Evolutionary conservation across 2,329 filamentous ascomycete genomes (phyloP).

Genomic region (Leptodontidium sp.): DNA sequence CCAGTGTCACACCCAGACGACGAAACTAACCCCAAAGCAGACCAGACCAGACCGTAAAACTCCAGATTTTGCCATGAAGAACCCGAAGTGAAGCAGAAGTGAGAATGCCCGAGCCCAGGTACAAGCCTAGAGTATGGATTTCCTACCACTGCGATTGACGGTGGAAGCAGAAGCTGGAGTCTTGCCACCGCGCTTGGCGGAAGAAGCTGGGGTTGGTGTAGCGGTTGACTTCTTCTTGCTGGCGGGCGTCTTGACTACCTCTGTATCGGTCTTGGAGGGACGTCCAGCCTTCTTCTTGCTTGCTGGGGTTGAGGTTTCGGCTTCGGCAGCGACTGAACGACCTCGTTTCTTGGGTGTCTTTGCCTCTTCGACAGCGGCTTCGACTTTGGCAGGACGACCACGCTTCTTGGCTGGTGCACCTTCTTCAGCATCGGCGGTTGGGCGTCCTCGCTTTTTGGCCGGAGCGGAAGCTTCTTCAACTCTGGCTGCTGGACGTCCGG

Average conservation of each 20-base stretch:
- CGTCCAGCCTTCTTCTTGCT: slow-evolving; percentile 24
- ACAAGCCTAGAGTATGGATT: neutral
- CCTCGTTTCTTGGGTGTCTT: slow-evolving; percentile 29
- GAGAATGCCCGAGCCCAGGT: neutral
- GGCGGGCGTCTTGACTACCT: slow-evolving; percentile 24
- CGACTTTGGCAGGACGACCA: slow-evolving; percentile 13
- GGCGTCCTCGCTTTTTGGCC: neutral
- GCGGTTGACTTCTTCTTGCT: slow-evolving; percentile 22
- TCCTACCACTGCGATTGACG: slow-evolving; percentile 1
- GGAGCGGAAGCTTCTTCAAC: neutral
- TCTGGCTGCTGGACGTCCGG: slow-evolving; percentile 8
- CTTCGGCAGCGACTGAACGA: slow-evolving; percentile 17
- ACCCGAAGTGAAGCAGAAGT: neutral
- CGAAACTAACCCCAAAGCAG: slow-evolving; percentile 6
- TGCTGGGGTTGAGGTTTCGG: slow-evolving; percentile 2
- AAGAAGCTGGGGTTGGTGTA: slow-evolving; percentile 13
- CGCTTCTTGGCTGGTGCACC: slow-evolving; percentile 7
- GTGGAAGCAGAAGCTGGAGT: slow-evolving; percentile 7
- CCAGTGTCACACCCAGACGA: neutral
- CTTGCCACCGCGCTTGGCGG: slow-evolving; percentile 18
- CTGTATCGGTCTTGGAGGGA: slow-evolving; percentile 9
- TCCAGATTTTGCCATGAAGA: slow-evolving; percentile 13
- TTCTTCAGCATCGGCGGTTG: neutral
- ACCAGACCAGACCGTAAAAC: slow-evolving; percentile 13
- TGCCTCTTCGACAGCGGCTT: neutral